A percentile compares a stretch with the other conserved stretches of the same genome.
These are phyloP conservation scores for Colletotrichum falcatum DNA, from an alignment of 2,329 filamentous ascomycete species.

Conservation along the genomic window DNA sequence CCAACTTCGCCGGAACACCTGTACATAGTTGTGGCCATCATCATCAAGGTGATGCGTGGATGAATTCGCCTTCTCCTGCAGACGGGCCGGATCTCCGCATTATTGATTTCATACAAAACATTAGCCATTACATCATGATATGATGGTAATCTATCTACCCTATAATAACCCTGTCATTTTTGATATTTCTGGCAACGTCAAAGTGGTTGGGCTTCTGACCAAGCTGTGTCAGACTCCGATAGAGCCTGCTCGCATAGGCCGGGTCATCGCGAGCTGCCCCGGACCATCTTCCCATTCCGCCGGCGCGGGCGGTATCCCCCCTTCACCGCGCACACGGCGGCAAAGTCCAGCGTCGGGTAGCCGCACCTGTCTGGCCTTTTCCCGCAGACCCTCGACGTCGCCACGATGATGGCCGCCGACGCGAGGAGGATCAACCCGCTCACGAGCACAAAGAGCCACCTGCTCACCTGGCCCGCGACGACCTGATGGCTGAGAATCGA, in stretches of 20 bases:
- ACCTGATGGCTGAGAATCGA: constrained; percentile 36
- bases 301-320: constrained; percentile 13
- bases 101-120: background rate
- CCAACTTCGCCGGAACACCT: constrained; percentile 48
- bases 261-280: background rate
- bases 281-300: constrained; percentile 8
- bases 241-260: background rate
- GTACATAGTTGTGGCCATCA: constrained; percentile 53
- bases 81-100: background rate
- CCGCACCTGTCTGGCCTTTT: constrained; percentile 36
- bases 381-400: constrained; percentile 23
- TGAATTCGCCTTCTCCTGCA: background rate
- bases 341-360: constrained; percentile 36
- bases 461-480: constrained; percentile 31
- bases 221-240: constrained; percentile 30
- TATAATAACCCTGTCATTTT: constrained; percentile 34
- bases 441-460: constrained; percentile 21
- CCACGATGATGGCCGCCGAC: constrained; percentile 25
- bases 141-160: background rate
- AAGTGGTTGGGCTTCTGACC: constrained; percentile 32
- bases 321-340: constrained; percentile 32
- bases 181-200: constrained; percentile 30
- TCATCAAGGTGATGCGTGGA: too few relatives aligned
- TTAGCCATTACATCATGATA: constrained; percentile 1
- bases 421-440: constrained; percentile 10